Evolutionary conservation across 1,284 basidiomycete genomes (phyloP).

Genomic region (Afroboletus lepidellus): DNA sequence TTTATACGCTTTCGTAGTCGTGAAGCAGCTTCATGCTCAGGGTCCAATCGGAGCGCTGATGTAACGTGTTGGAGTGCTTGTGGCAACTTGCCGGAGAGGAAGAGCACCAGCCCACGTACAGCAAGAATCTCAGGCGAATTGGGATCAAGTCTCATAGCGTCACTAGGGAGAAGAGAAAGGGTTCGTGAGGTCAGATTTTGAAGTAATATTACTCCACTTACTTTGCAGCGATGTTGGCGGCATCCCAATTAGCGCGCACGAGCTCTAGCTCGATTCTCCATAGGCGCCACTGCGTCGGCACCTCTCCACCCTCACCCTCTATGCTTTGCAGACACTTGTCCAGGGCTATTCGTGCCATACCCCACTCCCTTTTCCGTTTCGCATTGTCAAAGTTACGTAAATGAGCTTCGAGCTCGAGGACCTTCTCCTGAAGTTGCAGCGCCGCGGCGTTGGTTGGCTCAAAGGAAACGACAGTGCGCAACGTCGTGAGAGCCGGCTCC

Average conservation of each 20-base stretch:
- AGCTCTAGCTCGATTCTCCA: conserved; percentile 79
- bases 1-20: conserved; percentile 73
- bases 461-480: conserved; percentile 53
- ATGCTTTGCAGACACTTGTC: conserved; percentile 71
- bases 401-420: conserved; percentile 61
- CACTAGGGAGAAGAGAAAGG: conserved; percentile 43
- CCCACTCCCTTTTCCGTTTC: conserved; percentile 63
- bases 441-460: conserved; percentile 60
- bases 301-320: conserved; percentile 70
- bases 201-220: conserved; percentile 36
- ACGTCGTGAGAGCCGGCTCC: conserved; percentile 59
- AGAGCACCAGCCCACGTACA: conserved; percentile 77
- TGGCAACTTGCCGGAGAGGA: conserved; percentile 70
- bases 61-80: conserved; percentile 73
- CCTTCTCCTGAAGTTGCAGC: conserved; percentile 57
- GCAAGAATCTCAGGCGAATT: conserved; percentile 82
- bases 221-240: conserved; percentile 71
- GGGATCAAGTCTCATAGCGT: conserved; percentile 69
- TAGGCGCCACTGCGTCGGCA: conserved; percentile 74
- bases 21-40: conserved; percentile 71
- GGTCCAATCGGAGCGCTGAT: conserved; percentile 77
- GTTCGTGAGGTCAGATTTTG: conserved; percentile 1
- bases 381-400: conserved; percentile 62
- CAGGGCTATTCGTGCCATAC: conserved; percentile 64
- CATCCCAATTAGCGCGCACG: conserved; percentile 66